A percentile compares a stretch with the other conserved stretches of the same genome.
Conservation (phyloP, 1,284 basidiomycete species). For the Ganoderma leucocontextum region DNA sequence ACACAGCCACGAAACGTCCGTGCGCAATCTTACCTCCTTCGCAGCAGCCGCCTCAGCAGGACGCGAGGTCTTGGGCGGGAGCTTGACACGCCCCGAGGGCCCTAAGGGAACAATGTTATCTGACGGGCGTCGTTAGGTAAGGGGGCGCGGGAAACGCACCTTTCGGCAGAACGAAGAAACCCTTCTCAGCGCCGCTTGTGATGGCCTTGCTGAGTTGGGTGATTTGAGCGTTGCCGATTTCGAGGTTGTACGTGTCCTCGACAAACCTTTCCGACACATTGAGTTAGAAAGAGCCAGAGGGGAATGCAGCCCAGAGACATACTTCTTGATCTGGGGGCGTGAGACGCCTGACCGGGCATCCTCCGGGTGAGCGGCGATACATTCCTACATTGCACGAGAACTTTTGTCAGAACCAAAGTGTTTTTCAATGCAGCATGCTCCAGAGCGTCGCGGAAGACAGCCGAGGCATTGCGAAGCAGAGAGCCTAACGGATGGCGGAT, state of each 20-base stretch:
- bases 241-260: slow-evolving; percentile 81
- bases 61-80: slow-evolving; percentile 70
- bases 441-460: slow-evolving; percentile 1
- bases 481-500: slow-evolving; percentile 30
- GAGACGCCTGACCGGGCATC: slow-evolving; percentile 89
- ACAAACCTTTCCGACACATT: slow-evolving; percentile 60
- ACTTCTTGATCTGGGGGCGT: slow-evolving; percentile 94
- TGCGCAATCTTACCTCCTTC: slow-evolving; percentile 67
- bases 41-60: slow-evolving; percentile 57
- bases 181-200: slow-evolving; percentile 80
- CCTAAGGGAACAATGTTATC: slow-evolving; percentile 48
- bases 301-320: slow-evolving; percentile 29
- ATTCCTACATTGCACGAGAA: slow-evolving; percentile 62
- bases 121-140: slow-evolving; percentile 14
- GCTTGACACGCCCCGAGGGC: slow-evolving; percentile 85
- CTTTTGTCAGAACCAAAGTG: neutral
- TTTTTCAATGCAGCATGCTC: neutral
- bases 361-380: slow-evolving; percentile 77
- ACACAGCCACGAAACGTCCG: slow-evolving; percentile 19
- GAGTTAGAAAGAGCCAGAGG: slow-evolving; percentile 19
- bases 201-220: slow-evolving; percentile 88
- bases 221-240: slow-evolving; percentile 80
- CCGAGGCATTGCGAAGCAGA: slow-evolving; percentile 15
- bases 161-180: slow-evolving; percentile 87
- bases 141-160: slow-evolving; percentile 53